Evolutionary conservation across 176 grass and related monocot genomes (phyloP).

Genomic region (Carex myosuroides): DNA sequence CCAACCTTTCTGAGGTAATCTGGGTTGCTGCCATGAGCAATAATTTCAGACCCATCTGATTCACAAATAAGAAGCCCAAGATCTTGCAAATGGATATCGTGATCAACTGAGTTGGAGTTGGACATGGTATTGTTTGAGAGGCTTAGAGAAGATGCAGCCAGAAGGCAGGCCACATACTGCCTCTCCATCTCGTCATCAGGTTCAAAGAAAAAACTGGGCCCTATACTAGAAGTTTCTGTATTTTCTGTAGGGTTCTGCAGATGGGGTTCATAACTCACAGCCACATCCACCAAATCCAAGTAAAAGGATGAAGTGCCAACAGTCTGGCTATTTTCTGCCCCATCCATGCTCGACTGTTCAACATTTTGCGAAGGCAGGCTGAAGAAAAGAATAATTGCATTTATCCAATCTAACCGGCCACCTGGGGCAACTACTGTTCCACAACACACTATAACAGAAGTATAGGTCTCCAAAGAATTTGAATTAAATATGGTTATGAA

Average conservation of each 20-base stretch:
- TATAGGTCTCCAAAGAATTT: constrained; percentile 57
- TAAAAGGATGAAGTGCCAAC: constrained; percentile 49
- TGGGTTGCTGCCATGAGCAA: constrained; percentile 38
- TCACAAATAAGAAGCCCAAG: constrained; percentile 71
- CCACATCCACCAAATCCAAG: constrained; percentile 85
- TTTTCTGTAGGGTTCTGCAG: constrained; percentile 23
- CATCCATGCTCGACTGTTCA: constrained; percentile 32
- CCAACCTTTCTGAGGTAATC: constrained; percentile 56
- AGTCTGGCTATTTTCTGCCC: constrained; percentile 26
- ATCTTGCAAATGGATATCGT: constrained; percentile 78
- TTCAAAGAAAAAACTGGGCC: constrained; percentile 26
- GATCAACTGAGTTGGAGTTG: constrained; percentile 41
- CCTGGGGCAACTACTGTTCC: constrained; percentile 85
- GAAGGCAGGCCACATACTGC: constrained; percentile 52
- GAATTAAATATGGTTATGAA: constrained; percentile 72
- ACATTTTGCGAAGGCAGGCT: constrained; percentile 41
- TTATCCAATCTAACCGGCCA: constrained; percentile 95
- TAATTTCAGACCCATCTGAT: constrained; percentile 42
- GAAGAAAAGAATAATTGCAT: constrained; percentile 52
- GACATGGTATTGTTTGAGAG: constrained; percentile 54
- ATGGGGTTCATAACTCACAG: constrained; percentile 88
- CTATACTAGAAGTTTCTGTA: constrained; percentile 31
- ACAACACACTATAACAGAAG: constrained; percentile 54
- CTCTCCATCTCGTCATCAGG: constrained; percentile 17
- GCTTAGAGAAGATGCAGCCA: constrained; percentile 89